Conservation (phyloP, 257 asterid species). For the Coffea eugenioides region DNA sequence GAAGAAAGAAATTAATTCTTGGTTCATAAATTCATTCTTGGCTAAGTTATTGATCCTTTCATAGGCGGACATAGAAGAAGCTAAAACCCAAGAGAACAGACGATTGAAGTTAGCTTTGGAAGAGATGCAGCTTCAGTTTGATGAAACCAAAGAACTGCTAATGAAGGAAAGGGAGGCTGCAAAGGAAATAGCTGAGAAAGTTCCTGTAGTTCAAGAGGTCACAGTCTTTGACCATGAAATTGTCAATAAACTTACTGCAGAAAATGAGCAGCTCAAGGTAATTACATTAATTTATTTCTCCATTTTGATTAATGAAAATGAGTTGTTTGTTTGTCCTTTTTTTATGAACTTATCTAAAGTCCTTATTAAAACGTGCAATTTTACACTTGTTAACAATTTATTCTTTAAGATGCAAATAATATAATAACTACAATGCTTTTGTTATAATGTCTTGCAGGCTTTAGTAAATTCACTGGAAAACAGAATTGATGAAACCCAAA, state of each 20-base stretch:
- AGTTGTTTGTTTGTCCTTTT: constrained; percentile 1
- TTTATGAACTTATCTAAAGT: background rate
- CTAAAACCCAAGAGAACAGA: constrained; percentile 58
- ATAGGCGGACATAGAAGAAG: constrained; percentile 42
- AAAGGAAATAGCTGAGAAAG: constrained; percentile 31
- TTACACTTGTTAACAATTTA: background rate
- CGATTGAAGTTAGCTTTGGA: constrained; percentile 61
- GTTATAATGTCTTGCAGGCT: constrained; percentile 37
- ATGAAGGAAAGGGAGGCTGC: constrained; percentile 45
- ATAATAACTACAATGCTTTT: background rate
- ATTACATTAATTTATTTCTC: background rate
- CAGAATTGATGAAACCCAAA: constrained; percentile 67
- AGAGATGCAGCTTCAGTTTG: constrained; percentile 47
- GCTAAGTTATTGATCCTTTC: background rate
- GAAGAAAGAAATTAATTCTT: background rate
- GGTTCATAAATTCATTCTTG: background rate
- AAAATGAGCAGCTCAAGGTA: constrained; percentile 80
- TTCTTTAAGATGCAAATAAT: background rate
- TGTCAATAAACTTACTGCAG: constrained; percentile 52
- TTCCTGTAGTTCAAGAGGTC: constrained; percentile 26
- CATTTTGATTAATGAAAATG: background rate
- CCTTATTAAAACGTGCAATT: background rate
- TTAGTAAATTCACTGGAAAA: constrained; percentile 60
- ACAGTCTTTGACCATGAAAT: constrained; percentile 53
- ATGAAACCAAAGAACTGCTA: constrained; percentile 51